phyloP scores from a whole-genome alignment of 352 stramenopile genomes.

The Globisporangium canariense region DNA sequence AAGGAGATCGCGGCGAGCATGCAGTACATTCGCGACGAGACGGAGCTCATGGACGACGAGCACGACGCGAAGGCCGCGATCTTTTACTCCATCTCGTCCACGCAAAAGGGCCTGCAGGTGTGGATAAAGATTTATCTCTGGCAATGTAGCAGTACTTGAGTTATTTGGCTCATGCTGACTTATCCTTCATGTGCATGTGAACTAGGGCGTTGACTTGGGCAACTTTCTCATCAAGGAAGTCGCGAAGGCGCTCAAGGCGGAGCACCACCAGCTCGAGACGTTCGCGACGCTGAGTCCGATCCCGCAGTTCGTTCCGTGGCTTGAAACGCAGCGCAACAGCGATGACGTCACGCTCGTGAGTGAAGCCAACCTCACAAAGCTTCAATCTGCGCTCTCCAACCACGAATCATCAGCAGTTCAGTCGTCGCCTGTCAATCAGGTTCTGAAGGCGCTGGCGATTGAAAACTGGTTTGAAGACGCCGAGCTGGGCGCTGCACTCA shows the following conservation, averaged over 20 bases:
- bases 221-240: slow-evolving; percentile 97
- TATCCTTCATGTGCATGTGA: background rate
- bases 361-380: slow-evolving; percentile 24
- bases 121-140: background rate
- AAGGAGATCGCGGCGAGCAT: slow-evolving; percentile 89
- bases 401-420: background rate
- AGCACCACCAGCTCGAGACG: slow-evolving; percentile 67
- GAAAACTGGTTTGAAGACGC: slow-evolving; percentile 50
- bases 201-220: slow-evolving; percentile 91
- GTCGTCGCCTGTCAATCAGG: slow-evolving; percentile 25
- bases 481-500: slow-evolving; percentile 33
- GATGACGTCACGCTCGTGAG: slow-evolving; percentile 29
- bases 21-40: slow-evolving; percentile 85
- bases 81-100: slow-evolving; percentile 96
- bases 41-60: slow-evolving; percentile 56
- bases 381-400: slow-evolving; percentile 24
- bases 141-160: background rate
- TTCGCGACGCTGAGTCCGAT: slow-evolving; percentile 96
- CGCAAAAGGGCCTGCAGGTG: slow-evolving; percentile 87
- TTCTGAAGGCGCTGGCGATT: slow-evolving; percentile 40
- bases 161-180: background rate
- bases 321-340: slow-evolving; percentile 76
- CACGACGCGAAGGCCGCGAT: slow-evolving; percentile 77
- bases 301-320: slow-evolving; percentile 91
- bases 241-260: slow-evolving; percentile 72